Base-by-base conservation (phyloP, 495 filamentous ascomycete genomes). In the Jackrogersella minutella region DNA sequence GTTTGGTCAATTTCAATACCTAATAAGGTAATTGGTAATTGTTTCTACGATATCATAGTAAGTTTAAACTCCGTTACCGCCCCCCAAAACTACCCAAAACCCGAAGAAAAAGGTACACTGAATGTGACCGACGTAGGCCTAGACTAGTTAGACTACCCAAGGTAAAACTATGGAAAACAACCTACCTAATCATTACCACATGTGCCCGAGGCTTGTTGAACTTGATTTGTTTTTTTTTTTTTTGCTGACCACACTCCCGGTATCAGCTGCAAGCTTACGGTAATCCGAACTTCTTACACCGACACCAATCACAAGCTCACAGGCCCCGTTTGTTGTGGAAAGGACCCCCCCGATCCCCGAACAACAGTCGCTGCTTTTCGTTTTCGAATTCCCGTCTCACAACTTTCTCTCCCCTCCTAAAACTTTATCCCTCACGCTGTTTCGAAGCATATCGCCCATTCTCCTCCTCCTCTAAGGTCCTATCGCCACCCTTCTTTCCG, bases 401-500 rank as follows among this genome's bases (percentile, higher is more conserved):
- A 58, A 21, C 33, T 37, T 41, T 47, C 16, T 47, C n/a, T n/a
- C n/a, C n/a, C n/a, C n/a, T n/a, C 33, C 36, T 17, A 21, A 55
- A 65, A 52, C 41, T 61, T 69, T 64, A 58, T 34, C 55, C 51
- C 61, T 54, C 67, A 61, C 53, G 44, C 24, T 24, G 14, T 62
- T 60, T 34, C n/a, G n/a, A n/a, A n/a, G 30, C 61, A 14, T 28
- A 41, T 59, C 33, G 21, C 7, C 55, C n/a, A n/a, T n/a, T n/a
- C n/a, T n/a, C n/a, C 36, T 46, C 26, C 28, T 40, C 39, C 52
- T 58, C 41, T 52, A 49, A 60, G 21, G 55, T 69, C n/a, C 59
- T 51, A 44, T 65, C 39, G 57, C 56, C 53, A 49, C 67, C 46
- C 62, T n/a, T 55, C 71, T 67, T 67, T 73, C 71, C 78, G 88